Evolutionary conservation across 805 yeast genomes (phyloP).

Genomic region (Lachancea quebecensis): DNA sequence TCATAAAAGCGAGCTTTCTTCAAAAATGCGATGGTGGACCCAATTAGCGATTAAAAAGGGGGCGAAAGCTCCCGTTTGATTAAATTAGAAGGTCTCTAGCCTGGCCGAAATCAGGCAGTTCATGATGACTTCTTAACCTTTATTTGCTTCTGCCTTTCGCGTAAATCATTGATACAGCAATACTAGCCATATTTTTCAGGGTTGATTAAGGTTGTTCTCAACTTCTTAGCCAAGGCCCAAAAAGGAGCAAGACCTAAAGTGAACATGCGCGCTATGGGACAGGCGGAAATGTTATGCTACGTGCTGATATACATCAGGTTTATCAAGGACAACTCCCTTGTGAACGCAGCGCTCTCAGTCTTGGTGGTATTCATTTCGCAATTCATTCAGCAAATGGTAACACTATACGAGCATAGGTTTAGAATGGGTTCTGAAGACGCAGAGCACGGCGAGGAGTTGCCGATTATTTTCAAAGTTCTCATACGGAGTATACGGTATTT

Average conservation of each 20-base stretch:
- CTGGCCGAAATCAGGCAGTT: too few species aligned
- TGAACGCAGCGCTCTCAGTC: slow-evolving; percentile 14
- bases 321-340: slow-evolving; percentile 18
- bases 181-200: too few species aligned
- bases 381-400: slow-evolving; percentile 3
- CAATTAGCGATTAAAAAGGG: too few species aligned
- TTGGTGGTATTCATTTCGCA: slow-evolving; percentile 6
- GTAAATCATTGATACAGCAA: too few species aligned
- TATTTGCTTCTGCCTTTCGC: too few species aligned
- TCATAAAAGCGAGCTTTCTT: too few species aligned
- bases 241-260: not conserved
- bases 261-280: slow-evolving; percentile 1
- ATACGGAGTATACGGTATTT: slow-evolving; percentile 13
- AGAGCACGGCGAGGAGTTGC: slow-evolving; percentile 5
- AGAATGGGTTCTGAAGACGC: not conserved
- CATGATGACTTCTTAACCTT: too few species aligned
- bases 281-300: slow-evolving; percentile 10
- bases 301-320: slow-evolving; percentile 17
- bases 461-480: slow-evolving; percentile 11
- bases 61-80: too few species aligned
- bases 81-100: too few species aligned
- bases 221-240: not conserved
- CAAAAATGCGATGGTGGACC: too few species aligned
- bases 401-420: slow-evolving; percentile 2
- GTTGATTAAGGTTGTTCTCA: not conserved